These are phyloP conservation scores for Desmodesmus armatus DNA, from an alignment of 139 green algal species.

Conservation along the genomic window DNA sequence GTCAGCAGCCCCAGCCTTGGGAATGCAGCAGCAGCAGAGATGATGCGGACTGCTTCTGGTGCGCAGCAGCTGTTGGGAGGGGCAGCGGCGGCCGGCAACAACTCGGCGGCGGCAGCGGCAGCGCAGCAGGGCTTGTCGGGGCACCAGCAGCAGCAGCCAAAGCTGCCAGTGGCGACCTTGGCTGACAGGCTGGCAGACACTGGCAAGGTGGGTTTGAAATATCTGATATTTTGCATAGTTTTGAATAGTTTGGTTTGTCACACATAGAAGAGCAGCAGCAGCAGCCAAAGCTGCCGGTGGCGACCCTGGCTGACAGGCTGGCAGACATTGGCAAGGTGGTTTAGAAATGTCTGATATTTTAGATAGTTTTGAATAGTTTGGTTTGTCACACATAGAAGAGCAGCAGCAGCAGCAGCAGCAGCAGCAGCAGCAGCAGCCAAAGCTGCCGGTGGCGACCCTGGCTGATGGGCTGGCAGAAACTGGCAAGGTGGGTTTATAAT, in stretches of 20 bases:
- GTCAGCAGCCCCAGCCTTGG: neutral
- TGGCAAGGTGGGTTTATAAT: no score
- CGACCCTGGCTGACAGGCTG: constrained; percentile 43
- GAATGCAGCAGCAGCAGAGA: neutral
- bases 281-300: constrained; percentile 29
- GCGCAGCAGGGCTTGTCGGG: neutral
- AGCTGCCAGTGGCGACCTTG: neutral
- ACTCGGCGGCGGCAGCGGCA: no score
- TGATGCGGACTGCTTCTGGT: neutral
- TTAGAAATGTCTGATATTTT: no score
- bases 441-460: neutral
- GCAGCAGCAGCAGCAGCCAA: neutral
- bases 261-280: no score
- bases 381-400: no score
- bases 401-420: neutral
- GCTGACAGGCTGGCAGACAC: no score
- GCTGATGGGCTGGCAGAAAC: no score
- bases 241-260: no score
- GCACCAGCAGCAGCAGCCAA: neutral
- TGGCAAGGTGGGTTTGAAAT: no score
- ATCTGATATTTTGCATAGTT: no score
- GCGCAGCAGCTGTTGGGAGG: neutral
- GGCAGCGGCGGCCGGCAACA: neutral
- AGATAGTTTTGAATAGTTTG: no score
- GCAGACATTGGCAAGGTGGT: constrained; percentile 47